Evolutionary conservation across 108 stramenopile species (phyloP).

Genomic region (Schizochytrium sp.): DNA sequence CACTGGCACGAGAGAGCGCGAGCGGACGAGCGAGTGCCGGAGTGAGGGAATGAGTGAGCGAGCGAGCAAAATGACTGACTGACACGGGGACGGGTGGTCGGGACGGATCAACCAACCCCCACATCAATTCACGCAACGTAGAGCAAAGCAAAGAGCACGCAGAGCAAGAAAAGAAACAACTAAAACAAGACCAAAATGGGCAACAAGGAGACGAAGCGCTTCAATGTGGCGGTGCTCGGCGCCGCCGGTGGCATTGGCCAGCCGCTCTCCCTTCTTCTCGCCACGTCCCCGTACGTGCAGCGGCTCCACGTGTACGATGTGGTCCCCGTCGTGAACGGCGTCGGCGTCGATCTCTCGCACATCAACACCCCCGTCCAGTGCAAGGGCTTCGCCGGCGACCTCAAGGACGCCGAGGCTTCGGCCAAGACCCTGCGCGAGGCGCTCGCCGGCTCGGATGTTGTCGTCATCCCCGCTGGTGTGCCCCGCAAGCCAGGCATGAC

Average conservation of each 20-base stretch:
- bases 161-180: neutral
- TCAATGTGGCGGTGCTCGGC: constrained; percentile 25
- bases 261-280: constrained; percentile 11
- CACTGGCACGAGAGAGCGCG: no score
- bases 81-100: no score
- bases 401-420: constrained; percentile 4
- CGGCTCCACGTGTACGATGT: constrained; percentile 18
- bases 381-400: constrained; percentile 14
- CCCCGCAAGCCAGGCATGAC: constrained; percentile 25
- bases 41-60: no score
- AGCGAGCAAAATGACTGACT: no score
- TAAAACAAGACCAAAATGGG: neutral
- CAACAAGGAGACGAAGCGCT: neutral
- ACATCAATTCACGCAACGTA: no score
- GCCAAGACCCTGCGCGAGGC: neutral
- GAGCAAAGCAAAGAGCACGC: no score
- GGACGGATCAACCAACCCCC: no score
- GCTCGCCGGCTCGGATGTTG: constrained; percentile 16
- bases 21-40: no score
- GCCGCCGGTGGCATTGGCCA: constrained; percentile 25
- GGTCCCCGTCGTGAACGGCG: constrained; percentile 17
- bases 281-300: neutral
- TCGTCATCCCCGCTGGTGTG: constrained; percentile 22
- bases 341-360: neutral
- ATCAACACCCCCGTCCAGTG: neutral